Percentiles rank a stretch among this genome's conserved stretches.
phyloP scores from a whole-genome alignment of 2,329 filamentous ascomycete species.

The Pseudogymnoascus sp. region DNA sequence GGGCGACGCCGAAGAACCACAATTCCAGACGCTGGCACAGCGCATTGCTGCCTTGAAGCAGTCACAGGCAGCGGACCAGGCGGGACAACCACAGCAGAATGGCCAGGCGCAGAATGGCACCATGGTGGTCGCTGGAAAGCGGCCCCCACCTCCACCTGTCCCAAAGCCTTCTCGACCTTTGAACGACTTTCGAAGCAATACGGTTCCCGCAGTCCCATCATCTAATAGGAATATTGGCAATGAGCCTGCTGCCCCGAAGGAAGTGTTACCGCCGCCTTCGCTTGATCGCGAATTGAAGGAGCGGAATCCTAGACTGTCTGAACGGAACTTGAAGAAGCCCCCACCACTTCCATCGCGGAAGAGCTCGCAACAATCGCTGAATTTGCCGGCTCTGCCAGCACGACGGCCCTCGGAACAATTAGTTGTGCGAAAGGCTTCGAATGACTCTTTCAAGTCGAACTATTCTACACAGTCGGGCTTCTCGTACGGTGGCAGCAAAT shows the following conservation, averaged over 20 bases:
- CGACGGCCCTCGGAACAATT: slow-evolving; percentile 40
- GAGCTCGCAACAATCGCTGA: slow-evolving; percentile 33
- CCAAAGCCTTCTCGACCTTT: slow-evolving; percentile 30
- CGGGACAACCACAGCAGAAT: not conserved
- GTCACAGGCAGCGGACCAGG: slow-evolving; percentile 17
- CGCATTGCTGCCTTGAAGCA: slow-evolving; percentile 57
- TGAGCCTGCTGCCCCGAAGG: slow-evolving; percentile 20
- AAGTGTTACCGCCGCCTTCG: slow-evolving; percentile 23
- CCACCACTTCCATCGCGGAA: slow-evolving; percentile 22
- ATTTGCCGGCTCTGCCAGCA: slow-evolving; percentile 41
- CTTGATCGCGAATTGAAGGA: slow-evolving; percentile 22
- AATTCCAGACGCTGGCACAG: slow-evolving; percentile 53
- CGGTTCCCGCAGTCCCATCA: slow-evolving; percentile 26
- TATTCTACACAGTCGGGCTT: slow-evolving; percentile 47
- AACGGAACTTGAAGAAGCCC: slow-evolving; percentile 23
- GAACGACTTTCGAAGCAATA: slow-evolving; percentile 32
- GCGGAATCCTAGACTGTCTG: slow-evolving; percentile 21
- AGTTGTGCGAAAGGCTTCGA: slow-evolving; percentile 44
- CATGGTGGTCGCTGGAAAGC: slow-evolving; percentile 34
- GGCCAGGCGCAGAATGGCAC: slow-evolving; percentile 47
- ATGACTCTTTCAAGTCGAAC: slow-evolving; percentile 50
- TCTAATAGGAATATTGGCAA: slow-evolving; percentile 22
- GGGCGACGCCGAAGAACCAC: slow-evolving; percentile 55
- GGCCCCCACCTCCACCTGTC: slow-evolving; percentile 32
- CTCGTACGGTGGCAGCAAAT: slow-evolving; percentile 40